Conservation (phyloP, 106 monocot genomes). For the Apostasia ramifera region DNA sequence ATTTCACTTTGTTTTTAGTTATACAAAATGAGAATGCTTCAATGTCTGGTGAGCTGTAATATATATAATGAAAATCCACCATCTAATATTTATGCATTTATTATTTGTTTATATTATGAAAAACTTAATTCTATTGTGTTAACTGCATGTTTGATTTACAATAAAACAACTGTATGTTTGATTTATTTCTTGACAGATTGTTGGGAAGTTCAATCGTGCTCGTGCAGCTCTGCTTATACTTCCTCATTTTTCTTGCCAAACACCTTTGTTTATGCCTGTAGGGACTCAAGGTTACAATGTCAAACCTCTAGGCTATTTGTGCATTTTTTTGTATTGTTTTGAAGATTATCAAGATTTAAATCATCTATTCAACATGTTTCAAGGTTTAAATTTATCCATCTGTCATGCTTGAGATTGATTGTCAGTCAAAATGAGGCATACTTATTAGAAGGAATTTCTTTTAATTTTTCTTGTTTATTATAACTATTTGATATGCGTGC, state of each 20-base stretch:
- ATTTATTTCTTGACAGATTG: constrained; percentile 29
- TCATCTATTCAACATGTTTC: no score
- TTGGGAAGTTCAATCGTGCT: constrained; percentile 91
- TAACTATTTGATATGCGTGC: no score
- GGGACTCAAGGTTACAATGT: constrained; percentile 79
- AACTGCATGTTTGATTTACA: neutral
- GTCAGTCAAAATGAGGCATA: no score
- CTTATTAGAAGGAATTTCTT: no score
- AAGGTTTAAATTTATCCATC: no score
- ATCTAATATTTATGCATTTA: neutral
- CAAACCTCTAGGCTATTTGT: neutral
- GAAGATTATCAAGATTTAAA: neutral
- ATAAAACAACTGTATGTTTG: neutral
- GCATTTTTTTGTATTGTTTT: constrained; percentile 1
- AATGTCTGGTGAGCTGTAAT: neutral
- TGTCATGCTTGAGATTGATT: no score
- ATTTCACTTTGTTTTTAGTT: neutral
- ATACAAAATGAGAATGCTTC: neutral
- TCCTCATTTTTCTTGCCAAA: constrained; percentile 82
- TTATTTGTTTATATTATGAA: neutral
- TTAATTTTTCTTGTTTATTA: no score
- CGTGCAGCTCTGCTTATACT: constrained; percentile 79
- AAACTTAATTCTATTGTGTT: neutral
- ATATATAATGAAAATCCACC: neutral
- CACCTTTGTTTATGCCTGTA: constrained; percentile 98